Evolutionary conservation across 179 eudicot species (phyloP).

Genomic region (Amaranthus tricolor): DNA sequence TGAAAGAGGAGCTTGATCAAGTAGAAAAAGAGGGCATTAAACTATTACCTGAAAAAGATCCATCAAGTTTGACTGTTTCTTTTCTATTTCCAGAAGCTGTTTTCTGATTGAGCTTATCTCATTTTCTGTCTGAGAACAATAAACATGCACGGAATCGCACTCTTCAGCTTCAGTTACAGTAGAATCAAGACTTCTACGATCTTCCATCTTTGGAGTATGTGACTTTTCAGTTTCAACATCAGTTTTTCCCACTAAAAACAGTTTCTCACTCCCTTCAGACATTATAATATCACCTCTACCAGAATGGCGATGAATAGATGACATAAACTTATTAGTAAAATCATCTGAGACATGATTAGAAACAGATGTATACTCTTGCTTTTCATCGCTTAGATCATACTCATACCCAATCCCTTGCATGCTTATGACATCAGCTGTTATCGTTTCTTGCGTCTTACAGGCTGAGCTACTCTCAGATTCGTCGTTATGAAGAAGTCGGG

Average conservation of each 20-base stretch:
- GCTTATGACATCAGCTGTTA: slow-evolving; percentile 44
- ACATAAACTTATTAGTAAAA: slow-evolving; percentile 40
- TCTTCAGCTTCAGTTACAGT: slow-evolving; percentile 56
- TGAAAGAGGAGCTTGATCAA: slow-evolving; percentile 2
- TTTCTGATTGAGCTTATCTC: slow-evolving; percentile 54
- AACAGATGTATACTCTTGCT: slow-evolving; percentile 65
- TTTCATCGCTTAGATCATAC: slow-evolving; percentile 61
- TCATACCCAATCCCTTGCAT: slow-evolving; percentile 47
- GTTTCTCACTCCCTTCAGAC: slow-evolving; percentile 28
- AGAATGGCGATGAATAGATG: slow-evolving; percentile 32
- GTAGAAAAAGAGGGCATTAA: slow-evolving; percentile 1
- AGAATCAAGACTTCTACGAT: slow-evolving; percentile 72
- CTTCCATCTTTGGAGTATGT: slow-evolving; percentile 37
- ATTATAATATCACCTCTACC: slow-evolving; percentile 40
- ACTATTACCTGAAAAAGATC: slow-evolving; percentile 67
- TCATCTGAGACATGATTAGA: slow-evolving; percentile 51
- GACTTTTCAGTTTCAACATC: slow-evolving; percentile 42
- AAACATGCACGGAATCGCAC: slow-evolving; percentile 39
- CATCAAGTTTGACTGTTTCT: slow-evolving; percentile 68
- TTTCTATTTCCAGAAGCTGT: slow-evolving; percentile 76
- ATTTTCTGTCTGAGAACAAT: slow-evolving; percentile 49
- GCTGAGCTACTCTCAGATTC: slow-evolving; percentile 64
- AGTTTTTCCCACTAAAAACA: slow-evolving; percentile 39
- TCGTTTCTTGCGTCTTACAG: slow-evolving; percentile 50
- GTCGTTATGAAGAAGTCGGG: slow-evolving; percentile 41